A percentile compares a stretch with the other conserved stretches of the same genome.
These are phyloP conservation scores for Actinomortierella ambigua DNA, from an alignment of 371 early-diverging fungal genomes.

Conservation along the genomic window DNA sequence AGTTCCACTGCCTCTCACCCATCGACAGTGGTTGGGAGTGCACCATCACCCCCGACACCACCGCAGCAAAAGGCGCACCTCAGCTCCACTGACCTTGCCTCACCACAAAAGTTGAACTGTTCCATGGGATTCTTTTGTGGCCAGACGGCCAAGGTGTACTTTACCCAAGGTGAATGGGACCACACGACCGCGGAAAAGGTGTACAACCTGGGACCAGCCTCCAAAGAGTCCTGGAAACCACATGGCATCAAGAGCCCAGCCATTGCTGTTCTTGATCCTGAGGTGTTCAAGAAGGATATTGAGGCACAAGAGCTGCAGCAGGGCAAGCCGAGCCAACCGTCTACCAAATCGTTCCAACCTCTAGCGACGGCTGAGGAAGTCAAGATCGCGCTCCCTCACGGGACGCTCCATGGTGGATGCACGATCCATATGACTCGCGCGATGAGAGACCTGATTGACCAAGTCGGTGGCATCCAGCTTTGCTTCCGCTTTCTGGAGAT, in stretches of 20 bases:
- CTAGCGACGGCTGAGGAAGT: neutral
- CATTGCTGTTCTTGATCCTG: constrained; percentile 41
- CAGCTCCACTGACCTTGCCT: no score
- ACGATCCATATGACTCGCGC: constrained; percentile 47
- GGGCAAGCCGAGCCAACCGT: no score
- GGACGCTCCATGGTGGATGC: constrained; percentile 45
- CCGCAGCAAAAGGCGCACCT: no score
- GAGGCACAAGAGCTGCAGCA: constrained; percentile 3
- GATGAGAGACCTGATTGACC: constrained; percentile 42
- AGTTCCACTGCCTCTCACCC: neutral
- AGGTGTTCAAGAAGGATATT: constrained; percentile 29
- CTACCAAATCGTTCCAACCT: neutral
- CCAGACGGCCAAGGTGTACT: constrained; percentile 45
- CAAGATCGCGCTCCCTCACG: constrained; percentile 16
- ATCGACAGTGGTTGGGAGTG: no score
- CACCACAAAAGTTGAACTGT: no score
- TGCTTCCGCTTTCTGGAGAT: constrained; percentile 49
- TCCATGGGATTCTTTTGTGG: constrained; percentile 48
- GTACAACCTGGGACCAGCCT: constrained; percentile 47
- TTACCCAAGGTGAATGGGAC: constrained; percentile 50
- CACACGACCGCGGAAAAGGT: constrained; percentile 42
- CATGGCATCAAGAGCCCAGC: constrained; percentile 38
- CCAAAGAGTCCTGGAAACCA: constrained; percentile 40
- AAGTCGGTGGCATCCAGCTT: constrained; percentile 46
- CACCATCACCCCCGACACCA: no score